phyloP scores from a whole-genome alignment of 2,329 filamentous ascomycete species.

The Colletotrichum camelliae region DNA sequence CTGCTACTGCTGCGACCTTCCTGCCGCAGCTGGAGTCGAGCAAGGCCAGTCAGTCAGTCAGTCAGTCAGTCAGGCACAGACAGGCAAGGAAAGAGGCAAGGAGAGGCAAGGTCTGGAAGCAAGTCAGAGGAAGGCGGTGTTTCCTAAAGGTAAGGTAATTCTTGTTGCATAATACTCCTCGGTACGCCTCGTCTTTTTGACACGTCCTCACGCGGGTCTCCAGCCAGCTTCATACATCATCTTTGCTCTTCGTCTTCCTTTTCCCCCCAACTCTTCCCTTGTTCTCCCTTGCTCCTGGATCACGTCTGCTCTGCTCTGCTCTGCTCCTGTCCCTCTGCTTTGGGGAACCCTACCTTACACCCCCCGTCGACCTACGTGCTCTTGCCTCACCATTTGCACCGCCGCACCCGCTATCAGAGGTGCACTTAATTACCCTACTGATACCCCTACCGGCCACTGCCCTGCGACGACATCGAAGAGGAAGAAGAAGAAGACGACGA shows the following conservation, averaged over 20 bases:
- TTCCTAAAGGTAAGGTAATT: neutral
- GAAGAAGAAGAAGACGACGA: neutral
- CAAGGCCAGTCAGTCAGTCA: neutral
- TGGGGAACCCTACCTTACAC: neutral
- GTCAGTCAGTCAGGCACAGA: neutral
- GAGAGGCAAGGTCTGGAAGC: neutral
- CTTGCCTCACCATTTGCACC: neutral
- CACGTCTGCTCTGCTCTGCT: neutral
- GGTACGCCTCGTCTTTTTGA: conserved; percentile 15
- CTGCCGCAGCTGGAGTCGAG: neutral
- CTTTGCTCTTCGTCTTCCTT: neutral
- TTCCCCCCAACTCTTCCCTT: neutral
- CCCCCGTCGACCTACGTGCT: neutral
- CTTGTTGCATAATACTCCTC: conserved; percentile 17
- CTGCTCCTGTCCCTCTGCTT: neutral
- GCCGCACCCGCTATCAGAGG: neutral
- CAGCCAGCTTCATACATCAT: conserved; percentile 13
- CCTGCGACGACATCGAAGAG: neutral
- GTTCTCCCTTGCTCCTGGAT: neutral
- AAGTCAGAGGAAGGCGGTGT: conserved; percentile 2
- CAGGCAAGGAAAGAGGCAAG: neutral
- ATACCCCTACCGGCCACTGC: neutral
- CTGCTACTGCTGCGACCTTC: neutral
- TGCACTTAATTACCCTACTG: neutral
- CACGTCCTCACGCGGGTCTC: conserved; percentile 3